Evolutionary conservation across 768 basidiomycete species (phyloP).

Genomic region (Mycena kentingensis): DNA sequence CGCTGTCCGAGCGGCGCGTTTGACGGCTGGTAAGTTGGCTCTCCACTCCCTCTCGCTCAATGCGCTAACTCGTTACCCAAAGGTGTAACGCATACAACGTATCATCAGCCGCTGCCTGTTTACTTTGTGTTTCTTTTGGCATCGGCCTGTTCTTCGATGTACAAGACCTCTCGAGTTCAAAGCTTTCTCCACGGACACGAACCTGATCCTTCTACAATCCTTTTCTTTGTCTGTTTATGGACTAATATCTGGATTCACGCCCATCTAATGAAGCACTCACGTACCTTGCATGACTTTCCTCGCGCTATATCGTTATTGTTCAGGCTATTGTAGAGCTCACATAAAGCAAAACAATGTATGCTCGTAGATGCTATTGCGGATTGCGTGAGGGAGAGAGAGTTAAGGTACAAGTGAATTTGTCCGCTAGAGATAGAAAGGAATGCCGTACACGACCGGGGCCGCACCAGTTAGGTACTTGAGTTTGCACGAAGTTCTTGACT

Average conservation of each 20-base stretch:
- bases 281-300: conserved; percentile 14
- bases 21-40: conserved; percentile 65
- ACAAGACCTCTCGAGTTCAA: conserved; percentile 64
- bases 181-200: conserved; percentile 62
- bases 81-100: conserved; percentile 77
- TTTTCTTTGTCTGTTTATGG: not conserved
- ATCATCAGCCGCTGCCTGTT: conserved; percentile 61
- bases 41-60: not conserved
- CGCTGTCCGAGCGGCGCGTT: conserved; percentile 64
- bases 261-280: conserved; percentile 19
- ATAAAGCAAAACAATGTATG: conserved; percentile 2
- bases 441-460: conserved; percentile 92
- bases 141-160: conserved; percentile 64
- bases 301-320: conserved; percentile 18
- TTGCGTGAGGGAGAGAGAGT: not conserved
- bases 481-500: conserved; percentile 80
- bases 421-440: conserved; percentile 79
- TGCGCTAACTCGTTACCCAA: conserved; percentile 9
- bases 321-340: not conserved
- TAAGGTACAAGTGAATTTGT: not conserved
- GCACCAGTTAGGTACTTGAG: conserved; percentile 93
- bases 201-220: conserved; percentile 28
- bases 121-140: conserved; percentile 57
- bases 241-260: conserved; percentile 20
- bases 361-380: conserved; percentile 7